A percentile compares a stretch with the other conserved stretches of the same genome.
These are phyloP conservation scores for Cryptococcus maquisensis DNA, from an alignment of 1,284 basidiomycete genomes.

Conservation along the genomic window DNA sequence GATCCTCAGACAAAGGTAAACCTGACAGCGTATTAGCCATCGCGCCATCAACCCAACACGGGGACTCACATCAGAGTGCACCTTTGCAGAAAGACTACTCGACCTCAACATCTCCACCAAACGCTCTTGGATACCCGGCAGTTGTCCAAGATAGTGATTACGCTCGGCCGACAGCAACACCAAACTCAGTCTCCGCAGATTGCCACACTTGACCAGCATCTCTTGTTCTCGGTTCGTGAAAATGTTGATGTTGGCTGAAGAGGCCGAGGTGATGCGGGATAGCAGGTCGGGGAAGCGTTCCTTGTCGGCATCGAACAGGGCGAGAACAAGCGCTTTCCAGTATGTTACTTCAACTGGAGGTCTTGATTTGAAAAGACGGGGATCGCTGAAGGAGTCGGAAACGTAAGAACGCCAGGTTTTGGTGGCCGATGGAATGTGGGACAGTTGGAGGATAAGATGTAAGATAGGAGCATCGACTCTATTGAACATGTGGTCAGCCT, in stretches of 20 bases:
- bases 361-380: slow-evolving; percentile 68
- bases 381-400: slow-evolving; percentile 76
- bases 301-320: slow-evolving; percentile 81
- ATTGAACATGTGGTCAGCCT: slow-evolving; percentile 2
- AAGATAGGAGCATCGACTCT: slow-evolving; percentile 51
- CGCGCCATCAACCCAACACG: neutral
- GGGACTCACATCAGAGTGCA: slow-evolving; percentile 74
- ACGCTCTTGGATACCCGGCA: slow-evolving; percentile 93
- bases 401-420: slow-evolving; percentile 83
- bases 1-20: slow-evolving; percentile 86
- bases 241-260: slow-evolving; percentile 95
- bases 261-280: slow-evolving; percentile 70
- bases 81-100: slow-evolving; percentile 71
- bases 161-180: slow-evolving; percentile 78
- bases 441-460: slow-evolving; percentile 70
- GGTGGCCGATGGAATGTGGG: slow-evolving; percentile 67
- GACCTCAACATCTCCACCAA: slow-evolving; percentile 83
- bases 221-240: slow-evolving; percentile 95
- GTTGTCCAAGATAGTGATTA: slow-evolving; percentile 82
- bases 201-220: slow-evolving; percentile 80
- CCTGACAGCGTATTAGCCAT: slow-evolving; percentile 28
- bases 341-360: slow-evolving; percentile 55
- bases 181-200: slow-evolving; percentile 81
- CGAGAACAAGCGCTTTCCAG: slow-evolving; percentile 77
- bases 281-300: slow-evolving; percentile 79